phyloP scores from a whole-genome alignment of 2,329 filamentous ascomycete genomes.

The Pezicula neosporulosa region DNA sequence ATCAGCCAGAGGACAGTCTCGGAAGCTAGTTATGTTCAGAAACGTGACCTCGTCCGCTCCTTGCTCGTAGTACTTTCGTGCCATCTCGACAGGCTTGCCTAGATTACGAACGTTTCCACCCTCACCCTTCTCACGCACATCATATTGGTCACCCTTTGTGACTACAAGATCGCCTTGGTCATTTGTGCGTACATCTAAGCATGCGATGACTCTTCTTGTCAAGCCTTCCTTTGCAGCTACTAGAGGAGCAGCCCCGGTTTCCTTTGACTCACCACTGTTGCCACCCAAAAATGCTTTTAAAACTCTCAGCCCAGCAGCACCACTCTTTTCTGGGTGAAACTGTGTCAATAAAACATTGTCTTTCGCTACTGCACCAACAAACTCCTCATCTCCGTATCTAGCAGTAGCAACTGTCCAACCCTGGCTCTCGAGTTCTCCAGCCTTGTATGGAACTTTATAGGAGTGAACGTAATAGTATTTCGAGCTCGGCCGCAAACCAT shows the following conservation, averaged over 20 bases:
- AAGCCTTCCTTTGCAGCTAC: constrained; percentile 56
- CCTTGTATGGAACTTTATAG: constrained; percentile 76
- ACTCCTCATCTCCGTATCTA: constrained; percentile 82
- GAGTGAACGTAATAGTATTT: constrained; percentile 99
- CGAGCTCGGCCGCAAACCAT: constrained; percentile 73
- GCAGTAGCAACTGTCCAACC: constrained; percentile 94
- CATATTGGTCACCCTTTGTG: constrained; percentile 98
- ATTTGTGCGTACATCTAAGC: constrained; percentile 91
- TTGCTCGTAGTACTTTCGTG: constrained; percentile 89
- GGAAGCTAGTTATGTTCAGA: constrained; percentile 96
- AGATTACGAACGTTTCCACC: constrained; percentile 78
- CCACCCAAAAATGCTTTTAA: constrained; percentile 85
- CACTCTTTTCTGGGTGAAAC: constrained; percentile 97
- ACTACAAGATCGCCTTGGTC: constrained; percentile 94
- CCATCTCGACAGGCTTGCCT: constrained; percentile 95
- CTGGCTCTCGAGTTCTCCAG: constrained; percentile 70
- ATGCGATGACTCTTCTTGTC: constrained; percentile 92
- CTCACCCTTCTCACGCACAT: constrained; percentile 83
- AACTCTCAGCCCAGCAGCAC: constrained; percentile 79
- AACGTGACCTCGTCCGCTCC: constrained; percentile 97
- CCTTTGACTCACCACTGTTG: constrained; percentile 35
- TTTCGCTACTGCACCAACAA: constrained; percentile 84
- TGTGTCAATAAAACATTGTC: constrained; percentile 88
- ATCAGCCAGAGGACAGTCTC: constrained; percentile 89
- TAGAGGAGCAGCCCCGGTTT: constrained; percentile 27